Conservation (phyloP, 176 grass and related monocot genomes). For the Bromus sterilis region DNA sequence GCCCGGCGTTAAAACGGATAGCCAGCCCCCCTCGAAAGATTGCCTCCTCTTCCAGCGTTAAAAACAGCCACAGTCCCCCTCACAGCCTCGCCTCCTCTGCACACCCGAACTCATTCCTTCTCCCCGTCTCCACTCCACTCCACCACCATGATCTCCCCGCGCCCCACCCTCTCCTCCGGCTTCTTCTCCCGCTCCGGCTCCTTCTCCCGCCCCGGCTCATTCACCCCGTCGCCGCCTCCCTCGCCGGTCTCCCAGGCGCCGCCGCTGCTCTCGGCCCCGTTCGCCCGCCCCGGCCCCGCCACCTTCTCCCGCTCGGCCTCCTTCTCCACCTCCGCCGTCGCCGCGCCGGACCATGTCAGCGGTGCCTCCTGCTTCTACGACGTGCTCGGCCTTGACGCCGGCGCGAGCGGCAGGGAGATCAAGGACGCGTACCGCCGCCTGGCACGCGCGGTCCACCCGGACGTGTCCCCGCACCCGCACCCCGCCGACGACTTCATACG, state of each 20-base stretch:
- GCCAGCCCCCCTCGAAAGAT: background rate
- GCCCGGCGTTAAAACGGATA: background rate
- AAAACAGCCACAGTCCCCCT: background rate
- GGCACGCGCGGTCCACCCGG: conserved; percentile 45
- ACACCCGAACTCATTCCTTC: background rate
- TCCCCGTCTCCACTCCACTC: too few relatives aligned
- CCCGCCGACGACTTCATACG: conserved; percentile 59
- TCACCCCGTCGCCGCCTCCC: conserved; percentile 6
- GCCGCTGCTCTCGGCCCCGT: background rate
- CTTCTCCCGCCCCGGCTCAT: background rate
- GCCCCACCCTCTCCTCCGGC: conserved; percentile 23
- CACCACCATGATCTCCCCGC: conserved; percentile 28
- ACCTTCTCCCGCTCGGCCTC: conserved; percentile 8
- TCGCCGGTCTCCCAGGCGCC: background rate
- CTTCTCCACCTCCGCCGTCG: background rate
- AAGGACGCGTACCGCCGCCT: conserved; percentile 61
- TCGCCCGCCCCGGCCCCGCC: background rate
- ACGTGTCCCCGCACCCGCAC: conserved; percentile 25
- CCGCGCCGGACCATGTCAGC: background rate
- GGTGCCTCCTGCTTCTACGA: conserved; percentile 44
- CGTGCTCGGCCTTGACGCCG: conserved; percentile 42
- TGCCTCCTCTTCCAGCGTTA: background rate
- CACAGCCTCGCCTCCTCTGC: background rate
- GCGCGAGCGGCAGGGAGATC: conserved; percentile 42
- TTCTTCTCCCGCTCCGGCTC: conserved; percentile 15